Evolutionary conservation across 2,329 filamentous ascomycete species (phyloP), one percentile per base, ranked within the genome.

Genomic region (Pseudogymnoascus sp.): DNA sequence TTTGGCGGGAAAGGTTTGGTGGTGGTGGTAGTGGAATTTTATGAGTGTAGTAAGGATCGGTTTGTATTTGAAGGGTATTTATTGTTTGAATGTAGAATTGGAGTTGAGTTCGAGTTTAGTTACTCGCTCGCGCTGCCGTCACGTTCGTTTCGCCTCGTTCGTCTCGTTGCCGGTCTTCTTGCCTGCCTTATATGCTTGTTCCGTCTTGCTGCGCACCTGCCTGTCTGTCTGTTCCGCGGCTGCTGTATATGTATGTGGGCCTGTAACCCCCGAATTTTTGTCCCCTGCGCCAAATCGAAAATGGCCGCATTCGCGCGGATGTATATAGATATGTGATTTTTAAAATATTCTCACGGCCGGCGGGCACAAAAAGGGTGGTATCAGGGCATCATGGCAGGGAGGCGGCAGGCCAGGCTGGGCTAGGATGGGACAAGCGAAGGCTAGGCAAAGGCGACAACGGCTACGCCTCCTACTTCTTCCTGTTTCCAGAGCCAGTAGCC

Each of bases 401-500:
- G 26, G 45, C 45, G 26, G 45, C 45, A 52, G 26, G 45, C 9
- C 26, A 30, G 45, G 19, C 23, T 4, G 26, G 26, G 23, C 45
- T 26, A 18, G 23, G 23, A 12, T 23, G 30, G 26, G 45, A 52
- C 23, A 28, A 15, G 45, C n/a, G 6, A 30, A 30, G 45, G 45
- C 45, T 45, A 26, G 45, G 26, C 45, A 52, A 30, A 30, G 30
- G n/a, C 45, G 45, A 30, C 45, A 52, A 52, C 45, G 26, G 9
- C 45, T 30, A 45, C 23, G 35, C 18, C 21, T 35, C 35, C 59
- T 38, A 60, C 55, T 63, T 63, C 58, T 62, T 63, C 37, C 58
- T 52, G 37, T 38, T 59, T 26, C 62, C 56, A 21, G 65, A 66
- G 21, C 69, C 68, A 6, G 68, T 68, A 15, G 84, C 79, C 0